A percentile compares a stretch with the other conserved stretches of the same genome.
These are phyloP conservation scores for Pinus tabuliformis DNA, from an alignment of 75 land plant species.

Conservation along the genomic window DNA sequence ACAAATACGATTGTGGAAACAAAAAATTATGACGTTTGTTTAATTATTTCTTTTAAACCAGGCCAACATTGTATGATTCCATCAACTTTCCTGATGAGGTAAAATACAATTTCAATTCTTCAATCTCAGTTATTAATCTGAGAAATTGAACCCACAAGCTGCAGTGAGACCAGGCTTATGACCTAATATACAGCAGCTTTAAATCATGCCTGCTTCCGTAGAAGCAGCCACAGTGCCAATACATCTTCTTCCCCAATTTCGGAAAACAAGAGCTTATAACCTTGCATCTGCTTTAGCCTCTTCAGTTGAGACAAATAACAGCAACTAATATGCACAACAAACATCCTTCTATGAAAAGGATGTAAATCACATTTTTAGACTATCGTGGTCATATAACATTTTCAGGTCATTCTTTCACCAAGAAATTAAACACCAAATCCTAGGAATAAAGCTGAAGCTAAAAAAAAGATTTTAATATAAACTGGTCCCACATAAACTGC, in stretches of 20 bases:
- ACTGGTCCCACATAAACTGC: not conserved
- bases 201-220: not conserved
- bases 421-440: conserved; percentile 1
- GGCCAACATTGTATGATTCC: conserved; percentile 6
- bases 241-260: not conserved
- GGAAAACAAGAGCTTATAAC: not conserved
- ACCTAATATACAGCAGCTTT: not conserved
- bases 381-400: conserved; percentile 5
- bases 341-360: conserved; percentile 1
- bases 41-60: not conserved
- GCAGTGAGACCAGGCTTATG: not conserved
- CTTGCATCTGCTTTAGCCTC: not conserved
- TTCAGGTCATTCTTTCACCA: conserved; percentile 2
- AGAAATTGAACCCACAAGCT: not conserved
- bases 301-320: conserved; percentile 2
- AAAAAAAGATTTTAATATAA: conserved; percentile 2
- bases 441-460: not conserved
- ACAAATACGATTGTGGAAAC: not conserved
- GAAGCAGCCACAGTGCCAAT: not conserved
- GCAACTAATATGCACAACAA: not conserved
- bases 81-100: not conserved
- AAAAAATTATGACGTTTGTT: not conserved
- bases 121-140: conserved; percentile 7
- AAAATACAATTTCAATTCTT: conserved; percentile 5
- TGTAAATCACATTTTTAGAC: not conserved